phyloP scores from a whole-genome alignment of 768 basidiomycete species.

The Lentinula detonsa region DNA sequence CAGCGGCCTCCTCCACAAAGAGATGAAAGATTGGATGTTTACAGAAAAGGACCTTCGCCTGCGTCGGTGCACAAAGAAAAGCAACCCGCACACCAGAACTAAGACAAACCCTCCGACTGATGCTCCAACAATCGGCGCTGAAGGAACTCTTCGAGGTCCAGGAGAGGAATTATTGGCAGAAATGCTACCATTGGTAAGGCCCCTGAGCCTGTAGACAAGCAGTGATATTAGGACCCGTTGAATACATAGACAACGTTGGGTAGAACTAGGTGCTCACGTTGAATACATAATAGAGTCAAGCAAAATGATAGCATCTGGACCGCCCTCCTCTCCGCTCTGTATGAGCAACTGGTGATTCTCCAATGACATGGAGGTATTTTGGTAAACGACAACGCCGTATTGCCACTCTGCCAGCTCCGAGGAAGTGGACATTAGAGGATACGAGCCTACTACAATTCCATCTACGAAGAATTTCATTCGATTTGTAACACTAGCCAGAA shows the following conservation, averaged over 20 bases:
- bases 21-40: neutral
- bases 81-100: constrained; percentile 17
- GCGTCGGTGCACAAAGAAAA: constrained; percentile 3
- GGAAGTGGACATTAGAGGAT: neutral
- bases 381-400: constrained; percentile 8
- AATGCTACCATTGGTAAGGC: neutral
- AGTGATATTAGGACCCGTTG: neutral
- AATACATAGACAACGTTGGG: neutral
- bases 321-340: constrained; percentile 3
- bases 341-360: constrained; percentile 6
- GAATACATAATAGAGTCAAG: constrained; percentile 10
- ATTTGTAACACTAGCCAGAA: neutral
- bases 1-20: neutral
- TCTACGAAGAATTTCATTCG: constrained; percentile 10
- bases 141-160: neutral
- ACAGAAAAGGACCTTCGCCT: neutral
- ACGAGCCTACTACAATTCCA: neutral
- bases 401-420: neutral
- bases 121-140: constrained; percentile 20
- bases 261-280: constrained; percentile 13
- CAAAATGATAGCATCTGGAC: constrained; percentile 5
- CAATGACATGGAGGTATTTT: neutral
- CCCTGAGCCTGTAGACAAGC: neutral
- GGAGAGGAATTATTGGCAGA: neutral
- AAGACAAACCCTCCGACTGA: constrained; percentile 20